These are phyloP conservation scores for Coemansia sp. DNA, from an alignment of 192 early-diverging fungal genomes.

Conservation along the genomic window DNA sequence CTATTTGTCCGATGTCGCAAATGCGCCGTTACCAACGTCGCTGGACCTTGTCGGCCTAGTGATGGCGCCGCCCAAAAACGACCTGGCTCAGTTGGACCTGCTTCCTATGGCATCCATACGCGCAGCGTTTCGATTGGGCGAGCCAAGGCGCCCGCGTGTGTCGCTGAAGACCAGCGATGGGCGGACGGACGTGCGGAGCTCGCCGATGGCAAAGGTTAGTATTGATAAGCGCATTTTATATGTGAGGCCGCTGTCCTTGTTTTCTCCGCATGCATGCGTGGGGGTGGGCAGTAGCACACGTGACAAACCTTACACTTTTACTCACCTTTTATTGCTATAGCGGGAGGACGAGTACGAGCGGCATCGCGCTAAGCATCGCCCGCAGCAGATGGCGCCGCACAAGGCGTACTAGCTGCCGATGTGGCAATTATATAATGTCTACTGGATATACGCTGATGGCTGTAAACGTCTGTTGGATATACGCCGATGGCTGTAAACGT, in stretches of 20 bases:
- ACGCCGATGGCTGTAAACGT: too few species aligned
- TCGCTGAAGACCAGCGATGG: conserved; percentile 21
- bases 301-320: background rate
- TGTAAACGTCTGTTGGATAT: too few species aligned
- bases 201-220: conserved; percentile 26
- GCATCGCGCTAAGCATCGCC: conserved; percentile 4
- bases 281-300: background rate
- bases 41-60: conserved; percentile 37
- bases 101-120: conserved; percentile 36
- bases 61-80: conserved; percentile 46
- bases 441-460: too few species aligned
- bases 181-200: background rate
- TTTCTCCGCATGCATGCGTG: background rate
- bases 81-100: conserved; percentile 37
- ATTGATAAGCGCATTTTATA: background rate
- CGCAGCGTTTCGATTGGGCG: conserved; percentile 26
- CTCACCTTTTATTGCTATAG: conserved; percentile 5
- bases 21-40: background rate
- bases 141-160: conserved; percentile 31
- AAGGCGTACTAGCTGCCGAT: conserved; percentile 10
- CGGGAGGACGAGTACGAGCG: conserved; percentile 19
- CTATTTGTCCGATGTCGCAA: conserved; percentile 26
- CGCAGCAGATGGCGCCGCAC: conserved; percentile 17
- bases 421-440: too few species aligned
- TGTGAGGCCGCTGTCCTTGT: background rate